Base-by-base conservation (phyloP, 2,329 filamentous ascomycete genomes). In the Celoporthe dispersa region DNA sequence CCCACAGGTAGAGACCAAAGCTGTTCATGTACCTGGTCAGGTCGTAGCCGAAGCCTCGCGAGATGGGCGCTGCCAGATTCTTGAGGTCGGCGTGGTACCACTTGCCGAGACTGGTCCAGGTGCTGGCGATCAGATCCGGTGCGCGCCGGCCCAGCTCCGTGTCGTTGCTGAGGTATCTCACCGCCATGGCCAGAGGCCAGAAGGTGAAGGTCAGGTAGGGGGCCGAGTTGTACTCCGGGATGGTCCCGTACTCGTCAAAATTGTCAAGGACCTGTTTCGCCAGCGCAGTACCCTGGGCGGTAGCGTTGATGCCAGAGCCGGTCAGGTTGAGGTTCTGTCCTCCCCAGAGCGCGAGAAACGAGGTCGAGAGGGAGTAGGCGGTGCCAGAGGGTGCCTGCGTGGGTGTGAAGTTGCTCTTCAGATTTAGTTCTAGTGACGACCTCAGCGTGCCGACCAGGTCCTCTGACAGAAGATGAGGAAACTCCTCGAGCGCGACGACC, bases 11-110 rank as follows among this genome's bases (percentile, higher is more conserved):
- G 25, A 88, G 76, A 0, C 84, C 84, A 76, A 90, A 83, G 62
- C 90, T 81, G 67, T 85, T 85, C 7, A 89, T 76, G 73, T 90
- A 90, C 9, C 82, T 79, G 67, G 88, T 89, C 88, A 90, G 89
- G 69, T 90, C 87, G 69, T 85, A 90, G 0, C 87, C 87, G 70
- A 90, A 91, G 0, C 84, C 80, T 0, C 88, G 84, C 75, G 91
- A 88, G 88, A 88, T 91, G 0, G 88, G 88, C 0, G 88, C 88
- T 3, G 88, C 88, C 68, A 90, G 82, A 70, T 90, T 90, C 73
- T 83, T 85, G 78, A 90, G 76, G 1, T 83, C 81, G 0, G 88
- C 84, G 66, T 90, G 86, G 80, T 87, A 91, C 0, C 57, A 60
- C 31, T 33, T n/a, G 57, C 57, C 57, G 33, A 60, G 57, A 35